Base-by-base conservation (phyloP, 352 stramenopile genomes). In the Pythium aristosporum region DNA sequence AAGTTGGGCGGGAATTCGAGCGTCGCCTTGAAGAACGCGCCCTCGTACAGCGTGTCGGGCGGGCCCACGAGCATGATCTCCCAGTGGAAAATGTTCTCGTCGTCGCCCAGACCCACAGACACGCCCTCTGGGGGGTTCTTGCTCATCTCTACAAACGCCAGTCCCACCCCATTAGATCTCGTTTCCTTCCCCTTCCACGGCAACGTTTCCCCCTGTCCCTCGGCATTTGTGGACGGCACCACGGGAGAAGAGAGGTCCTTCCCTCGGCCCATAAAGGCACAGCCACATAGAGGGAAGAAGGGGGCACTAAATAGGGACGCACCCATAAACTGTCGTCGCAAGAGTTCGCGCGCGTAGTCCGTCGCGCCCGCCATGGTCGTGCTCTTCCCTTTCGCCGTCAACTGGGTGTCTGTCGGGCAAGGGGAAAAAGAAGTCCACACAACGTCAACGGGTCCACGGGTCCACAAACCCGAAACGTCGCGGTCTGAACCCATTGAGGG, bases 1-100 rank as follows among this genome's bases (percentile, higher is more conserved):
- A 99, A 99, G 72, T 99, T 96, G 12, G 82, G 63, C 28, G 98
- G 98, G 74, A 99, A 99, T 56, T 98, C 85, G 25, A 99, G 85
- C 41, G 79, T 79, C 21, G 96, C 97, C 73, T 98, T 98, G 82
- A 99, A 99, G 73, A 99, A 99, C 16, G 94, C 98, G 57, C 97
- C 98, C 73, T 99, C 89, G 55, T 98, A 98, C 47, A 96, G 77
- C 54, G 91, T 98, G 67, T 98, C 94, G 2, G 92, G 87, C 16
- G 94, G 94, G 0, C 98, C 98, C 64, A 99, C 96, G 42, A 99
- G 91, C 61, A 99, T 79, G 50, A 99, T 97, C 80, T 99, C 96
- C 98, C 98, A 99, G 61, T 98, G 93, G 75, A 99, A 99, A 46
- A 99, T 92, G 85, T 99, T 99, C 64, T 96, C 92, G 60, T 99